Base-by-base conservation (phyloP, 305 asterid species). In the Fraxinus dipetala region DNA sequence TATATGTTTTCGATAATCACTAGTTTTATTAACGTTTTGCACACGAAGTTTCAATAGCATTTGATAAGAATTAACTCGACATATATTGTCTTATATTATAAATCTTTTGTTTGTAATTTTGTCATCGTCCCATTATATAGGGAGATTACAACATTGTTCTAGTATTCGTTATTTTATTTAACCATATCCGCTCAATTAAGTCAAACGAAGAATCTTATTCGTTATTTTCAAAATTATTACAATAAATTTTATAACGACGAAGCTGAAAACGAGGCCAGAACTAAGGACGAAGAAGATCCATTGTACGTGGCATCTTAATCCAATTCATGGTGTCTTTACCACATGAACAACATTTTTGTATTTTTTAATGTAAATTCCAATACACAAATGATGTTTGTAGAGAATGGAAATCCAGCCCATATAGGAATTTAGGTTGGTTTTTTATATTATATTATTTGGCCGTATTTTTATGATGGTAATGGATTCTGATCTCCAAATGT, bases 281-380 rank as follows among this genome's bases (percentile, higher is more conserved):
- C 36, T 36, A 6, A 30, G 22, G 84, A 78, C 43, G 63, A 80
- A 81, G 77, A 85, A 86, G 82, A 85, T 87, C 84, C 82, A 83
- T 85, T 70, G 65, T 72, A 63, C 84, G 85, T 87, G 81, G 88
- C 88, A 81, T 85, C 81, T 80, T 78, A 78, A 89, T 86, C 92
- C 77, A 43, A 81, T 85, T 79, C 84, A 59, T 43, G 83, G 51
- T 36, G 89, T 82, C 85, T 83, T 79, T 54, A 16, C 86, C 82
- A 81, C 88, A 82, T 40, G 13, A 14, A 78, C 79, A 2, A 74
- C n/a, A 72, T 35, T 59, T 63, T 7, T 82, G 10, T 54, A 3
- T 7, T 31, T 56, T n/a, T 18, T 16, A 20, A 22, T 79, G 56
- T 70, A 79, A 80, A 65, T 79, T 59, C 87, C 79, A 75, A 87